Evolutionary conservation across 306 rosid species (phyloP), one percentile per base, ranked within the genome.

Genomic region (Cyclanthera cordifolia): DNA sequence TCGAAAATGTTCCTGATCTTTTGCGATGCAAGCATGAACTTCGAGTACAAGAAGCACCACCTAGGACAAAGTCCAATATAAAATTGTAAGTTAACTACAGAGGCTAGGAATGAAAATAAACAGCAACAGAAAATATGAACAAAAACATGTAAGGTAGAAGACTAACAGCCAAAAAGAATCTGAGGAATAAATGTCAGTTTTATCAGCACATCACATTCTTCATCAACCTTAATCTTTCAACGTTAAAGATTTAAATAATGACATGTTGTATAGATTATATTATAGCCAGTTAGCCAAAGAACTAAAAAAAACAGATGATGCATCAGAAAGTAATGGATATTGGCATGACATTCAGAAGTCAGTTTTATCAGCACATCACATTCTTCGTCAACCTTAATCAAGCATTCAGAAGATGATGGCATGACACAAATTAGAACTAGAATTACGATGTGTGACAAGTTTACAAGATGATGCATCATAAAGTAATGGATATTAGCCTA

Each of bases 1-100:
- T 52, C 72, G 87, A 70, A 94, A 94, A 82, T 90, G 97, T 58
- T 78, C 85, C 71, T 74, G 82, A 77, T 94, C 99, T 81, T 83
- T 73, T 28, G 99, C 97, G 60, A 94, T 94, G 83, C 91, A 83
- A 16, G 99, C 99, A 77, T 88, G 97, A 79, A 94, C 86, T 55
- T 94, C 96, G 45, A 94, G 95, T 78, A 90, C 97, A 72, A 94
- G 87, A 61, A 94, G 96, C 73, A 94, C 99, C 72, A 94, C 99
- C 99, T 94, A 75, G 30, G 74, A 34, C 57, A 68, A 15, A 67
- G 51, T 56, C 69, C 76, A 56, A 69, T 72, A 30, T 16, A 24
- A 37, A 70, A 69, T 65, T 67, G 24, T 46, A 20, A 48, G 48
- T 21, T 72, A 32, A 54, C 20, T 14, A 39, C 53, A 32, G 39